Conservation (phyloP, 352 stramenopile genomes). For the Pythium scleroteichum region DNA sequence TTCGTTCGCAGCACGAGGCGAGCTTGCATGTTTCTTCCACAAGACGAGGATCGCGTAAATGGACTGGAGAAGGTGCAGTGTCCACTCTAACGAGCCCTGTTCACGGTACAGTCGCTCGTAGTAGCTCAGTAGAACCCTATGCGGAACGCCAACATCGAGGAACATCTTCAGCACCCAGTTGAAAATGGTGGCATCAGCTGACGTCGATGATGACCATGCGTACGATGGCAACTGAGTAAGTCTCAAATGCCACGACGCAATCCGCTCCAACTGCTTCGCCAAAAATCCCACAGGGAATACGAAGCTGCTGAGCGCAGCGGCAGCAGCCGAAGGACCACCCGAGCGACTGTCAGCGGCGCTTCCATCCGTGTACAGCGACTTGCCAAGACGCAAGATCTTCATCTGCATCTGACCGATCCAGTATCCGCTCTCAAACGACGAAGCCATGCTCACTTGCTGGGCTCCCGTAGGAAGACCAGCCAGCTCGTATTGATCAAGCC, state of each 20-base stretch:
- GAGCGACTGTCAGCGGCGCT: slow-evolving; percentile 42
- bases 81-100: slow-evolving; percentile 59
- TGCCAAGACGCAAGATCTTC: slow-evolving; percentile 73
- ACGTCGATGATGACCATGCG: slow-evolving; percentile 42
- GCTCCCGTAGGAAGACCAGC: slow-evolving; percentile 41
- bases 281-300: slow-evolving; percentile 82
- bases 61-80: slow-evolving; percentile 73
- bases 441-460: slow-evolving; percentile 17
- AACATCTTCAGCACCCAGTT: slow-evolving; percentile 86
- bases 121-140: slow-evolving; percentile 69
- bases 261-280: slow-evolving; percentile 68
- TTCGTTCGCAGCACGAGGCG: slow-evolving; percentile 65
- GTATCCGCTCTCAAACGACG: slow-evolving; percentile 72
- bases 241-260: slow-evolving; percentile 78
- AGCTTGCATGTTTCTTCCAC: slow-evolving; percentile 86
- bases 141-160: slow-evolving; percentile 75
- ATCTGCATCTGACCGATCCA: slow-evolving; percentile 84
- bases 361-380: slow-evolving; percentile 66
- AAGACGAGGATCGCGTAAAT: slow-evolving; percentile 72
- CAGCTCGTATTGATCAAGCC: slow-evolving; percentile 60
- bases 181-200: slow-evolving; percentile 66
- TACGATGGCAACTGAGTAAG: slow-evolving; percentile 50
- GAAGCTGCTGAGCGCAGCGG: slow-evolving; percentile 41
- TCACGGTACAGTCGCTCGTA: slow-evolving; percentile 84
- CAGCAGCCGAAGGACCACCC: slow-evolving; percentile 30